A percentile compares a stretch with the other conserved stretches of the same genome.
Conservation (phyloP, 2,329 filamentous ascomycete genomes). For the Diaporthe sp. region DNA sequence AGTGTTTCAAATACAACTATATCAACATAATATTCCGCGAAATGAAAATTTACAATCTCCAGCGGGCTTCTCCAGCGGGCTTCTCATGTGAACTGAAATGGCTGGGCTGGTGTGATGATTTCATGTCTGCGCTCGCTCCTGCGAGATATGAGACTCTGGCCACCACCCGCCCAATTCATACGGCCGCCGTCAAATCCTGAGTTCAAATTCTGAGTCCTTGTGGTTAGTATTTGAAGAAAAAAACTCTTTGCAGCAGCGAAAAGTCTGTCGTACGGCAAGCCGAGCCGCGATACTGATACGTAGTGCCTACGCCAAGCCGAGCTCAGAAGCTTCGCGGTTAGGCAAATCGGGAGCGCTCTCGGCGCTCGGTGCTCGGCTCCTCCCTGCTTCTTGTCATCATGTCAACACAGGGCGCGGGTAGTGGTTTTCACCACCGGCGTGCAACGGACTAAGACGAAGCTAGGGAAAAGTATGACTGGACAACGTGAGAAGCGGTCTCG, state of each 20-base stretch:
- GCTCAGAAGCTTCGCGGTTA: background rate
- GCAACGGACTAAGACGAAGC: background rate
- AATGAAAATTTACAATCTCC: background rate
- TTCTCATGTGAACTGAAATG: background rate
- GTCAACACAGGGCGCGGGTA: background rate
- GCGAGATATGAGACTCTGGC: background rate
- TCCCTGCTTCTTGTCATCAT: background rate
- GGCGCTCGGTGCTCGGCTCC: constrained; percentile 18
- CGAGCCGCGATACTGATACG: background rate
- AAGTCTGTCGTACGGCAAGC: background rate
- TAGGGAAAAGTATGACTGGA: background rate
- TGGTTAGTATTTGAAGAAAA: background rate
- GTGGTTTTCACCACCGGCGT: background rate
- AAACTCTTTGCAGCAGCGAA: background rate
- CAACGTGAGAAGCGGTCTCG: background rate
- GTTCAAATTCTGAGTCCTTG: background rate
- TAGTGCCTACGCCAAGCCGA: background rate
- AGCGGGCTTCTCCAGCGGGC: no score
- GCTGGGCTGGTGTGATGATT: background rate
- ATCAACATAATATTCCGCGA: no score
- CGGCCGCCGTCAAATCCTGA: background rate
- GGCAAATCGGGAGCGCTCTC: background rate
- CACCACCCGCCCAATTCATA: background rate
- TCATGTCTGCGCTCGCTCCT: background rate
- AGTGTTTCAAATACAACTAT: background rate